Evolutionary conservation across 1,284 basidiomycete genomes (phyloP), one percentile per base, ranked within the genome.

Genomic region (Stygiomarasmius scandens): DNA sequence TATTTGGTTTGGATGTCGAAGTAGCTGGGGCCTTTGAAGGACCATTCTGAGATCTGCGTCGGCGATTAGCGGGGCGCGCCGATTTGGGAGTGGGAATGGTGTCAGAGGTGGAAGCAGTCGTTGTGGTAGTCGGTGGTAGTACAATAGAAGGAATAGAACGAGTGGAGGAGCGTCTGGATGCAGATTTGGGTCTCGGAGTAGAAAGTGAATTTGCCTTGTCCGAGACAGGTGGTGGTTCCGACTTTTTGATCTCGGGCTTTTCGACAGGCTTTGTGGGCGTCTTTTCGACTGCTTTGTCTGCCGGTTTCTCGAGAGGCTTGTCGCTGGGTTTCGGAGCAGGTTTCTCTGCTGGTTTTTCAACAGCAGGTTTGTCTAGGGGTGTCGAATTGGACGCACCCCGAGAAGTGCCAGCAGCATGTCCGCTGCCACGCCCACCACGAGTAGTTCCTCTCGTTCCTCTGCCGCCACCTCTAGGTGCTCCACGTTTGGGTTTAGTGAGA

Each of bases 11-110:
- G 22, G 71, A 63, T 16, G 62, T 61, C 45, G 59, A 48, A 55
- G 63, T 52, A 45, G 58, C 53, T 53, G 61, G 43, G 46, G 61
- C 46, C 63, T 66, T 43, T 56, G 52, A 41, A 51, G 58, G 43
- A 34, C 49, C 52, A 27, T 70, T 64, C 58, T 75, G 75, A 20
- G 77, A 71, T 38, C 77, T 77, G 58, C 71, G 74, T 49, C 77
- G 74, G 53, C 74, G 75, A 59, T 74, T 73, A 22, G 74, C 57
- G 24, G 77, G 64, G 48, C 74, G 74, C 52, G 77, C 65, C 10
- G 76, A 64, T 3, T 73, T 67, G 29, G 72, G 66, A 27, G 72
- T 66, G 22, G 69, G 65, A 38, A 74, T 59, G 22, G 64, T 54
- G 46, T 73, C 67, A 11, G 68, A 23, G 25, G 52, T 34, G 23